Base-by-base conservation (phyloP, 73 alveolate genomes). In the Stentor roeselii region DNA sequence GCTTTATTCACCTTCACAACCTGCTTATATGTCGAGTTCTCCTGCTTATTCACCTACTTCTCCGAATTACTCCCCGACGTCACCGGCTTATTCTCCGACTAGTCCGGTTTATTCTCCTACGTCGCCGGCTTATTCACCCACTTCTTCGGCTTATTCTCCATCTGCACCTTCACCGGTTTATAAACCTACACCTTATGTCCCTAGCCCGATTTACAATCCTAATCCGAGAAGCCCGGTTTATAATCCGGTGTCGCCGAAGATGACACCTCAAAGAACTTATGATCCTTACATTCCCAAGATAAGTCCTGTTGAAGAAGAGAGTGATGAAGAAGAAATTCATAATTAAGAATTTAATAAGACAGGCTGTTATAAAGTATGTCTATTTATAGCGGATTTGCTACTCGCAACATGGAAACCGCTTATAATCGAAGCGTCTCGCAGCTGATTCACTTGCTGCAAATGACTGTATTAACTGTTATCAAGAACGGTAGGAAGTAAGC, bases 61-160 rank as follows among this genome's bases (percentile, higher is more conserved):
- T 32, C 92, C 92, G 14, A 34, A 37, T 41, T 89, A 89, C 59
- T 89, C 94, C 3, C 94, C 94, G 1, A 80, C 94, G 6, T 59
- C 90, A 3, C 92, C 94, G 3, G 93, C 95, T 3, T 90, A 90
- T 87, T 76, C 78, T 31, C 88, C 83, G 11, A 87, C 86, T 3
- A 78, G 91, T 32, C 92, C 92, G 34, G 84, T 67, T 34, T 89
- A 89, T 74, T 89, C 94, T 3, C 94, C 94, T 0, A 80, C 94
- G 3, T 59, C 90, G 0, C 92, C 94, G 0, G 93, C 95, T 15
- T 90, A 90, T 87, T 76, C 78, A 4, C 88, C 83, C 14, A 87
- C 86, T 0, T 87, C 93, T 39, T 88, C 87, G n/a, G 59, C 84
- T n/a, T 76, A 76, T 76, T 39, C 75, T 15, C 84, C 84, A 21